phyloP scores from a whole-genome alignment of 768 basidiomycete species.

The Dioszegia aurantiaca region DNA sequence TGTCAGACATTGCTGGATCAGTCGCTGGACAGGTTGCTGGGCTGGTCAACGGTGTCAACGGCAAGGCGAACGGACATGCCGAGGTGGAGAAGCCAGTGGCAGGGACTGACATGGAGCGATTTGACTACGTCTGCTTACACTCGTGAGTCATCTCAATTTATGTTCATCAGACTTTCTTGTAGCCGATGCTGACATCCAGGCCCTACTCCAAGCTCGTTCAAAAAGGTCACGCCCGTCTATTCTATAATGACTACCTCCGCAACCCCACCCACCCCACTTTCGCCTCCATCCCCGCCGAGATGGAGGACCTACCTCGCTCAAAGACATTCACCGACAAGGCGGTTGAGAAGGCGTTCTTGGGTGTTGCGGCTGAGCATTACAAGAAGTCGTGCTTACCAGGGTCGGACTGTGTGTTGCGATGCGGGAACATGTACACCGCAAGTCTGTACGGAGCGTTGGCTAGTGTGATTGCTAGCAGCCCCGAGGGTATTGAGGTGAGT shows the following conservation, averaged over 20 bases:
- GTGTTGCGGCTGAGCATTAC: constrained; percentile 71
- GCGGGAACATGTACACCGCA: constrained; percentile 99
- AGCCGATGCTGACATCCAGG: constrained; percentile 51
- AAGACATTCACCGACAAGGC: constrained; percentile 87
- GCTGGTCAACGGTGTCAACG: constrained; percentile 51
- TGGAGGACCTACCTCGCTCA: constrained; percentile 62
- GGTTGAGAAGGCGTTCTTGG: constrained; percentile 90
- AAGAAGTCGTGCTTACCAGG: constrained; percentile 70
- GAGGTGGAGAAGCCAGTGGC: constrained; percentile 55
- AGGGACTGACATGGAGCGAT: constrained; percentile 60
- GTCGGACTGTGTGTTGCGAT: constrained; percentile 81
- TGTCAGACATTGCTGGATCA: constrained; percentile 46
- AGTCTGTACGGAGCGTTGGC: constrained; percentile 93
- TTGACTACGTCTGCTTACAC: constrained; percentile 96
- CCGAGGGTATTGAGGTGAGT: constrained; percentile 60
- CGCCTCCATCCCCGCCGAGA: constrained; percentile 67
- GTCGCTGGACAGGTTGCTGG: constrained; percentile 36
- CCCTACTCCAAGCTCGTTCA: constrained; percentile 99
- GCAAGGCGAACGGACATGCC: constrained; percentile 18
- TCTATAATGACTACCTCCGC: constrained; percentile 71
- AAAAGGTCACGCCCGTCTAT: constrained; percentile 88
- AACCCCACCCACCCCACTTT: constrained; percentile 64
- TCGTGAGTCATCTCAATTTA: constrained; percentile 47
- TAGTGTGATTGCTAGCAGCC: constrained; percentile 71
- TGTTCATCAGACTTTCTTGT: no score